Conservation (phyloP, 2,329 filamentous ascomycete species). For the Mollisiaceae sp. region DNA sequence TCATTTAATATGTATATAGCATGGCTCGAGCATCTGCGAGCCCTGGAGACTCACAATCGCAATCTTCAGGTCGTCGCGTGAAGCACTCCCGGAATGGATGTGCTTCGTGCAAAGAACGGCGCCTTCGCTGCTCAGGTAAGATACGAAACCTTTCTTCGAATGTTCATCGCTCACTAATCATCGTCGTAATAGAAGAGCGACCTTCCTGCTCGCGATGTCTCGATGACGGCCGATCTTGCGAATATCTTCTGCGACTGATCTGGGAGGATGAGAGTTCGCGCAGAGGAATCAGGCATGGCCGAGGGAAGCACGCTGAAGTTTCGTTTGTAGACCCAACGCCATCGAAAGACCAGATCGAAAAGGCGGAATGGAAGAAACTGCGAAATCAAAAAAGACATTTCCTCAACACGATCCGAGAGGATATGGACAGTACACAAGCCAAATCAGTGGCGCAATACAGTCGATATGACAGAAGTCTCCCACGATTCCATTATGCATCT, state of each 20-base stretch:
- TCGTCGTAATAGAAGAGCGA: constrained; percentile 16
- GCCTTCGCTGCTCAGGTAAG: constrained; percentile 22
- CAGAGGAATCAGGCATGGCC: constrained; percentile 21
- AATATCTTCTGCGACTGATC: constrained; percentile 21
- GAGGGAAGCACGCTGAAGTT: constrained; percentile 15
- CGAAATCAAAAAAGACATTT: constrained; percentile 13
- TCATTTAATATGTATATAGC: background rate
- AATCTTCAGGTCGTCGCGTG: constrained; percentile 19
- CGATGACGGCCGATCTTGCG: constrained; percentile 19
- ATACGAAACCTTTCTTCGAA: background rate
- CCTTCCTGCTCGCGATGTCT: constrained; percentile 20
- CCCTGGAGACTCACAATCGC: background rate
- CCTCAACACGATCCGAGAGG: constrained; percentile 18
- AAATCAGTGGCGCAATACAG: background rate
- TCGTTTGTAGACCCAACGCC: constrained; percentile 20
- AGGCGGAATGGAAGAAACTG: background rate
- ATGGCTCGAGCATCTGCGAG: constrained; percentile 8
- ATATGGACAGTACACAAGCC: constrained; percentile 13
- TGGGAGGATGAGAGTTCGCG: constrained; percentile 22
- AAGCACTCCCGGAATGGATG: constrained; percentile 24
- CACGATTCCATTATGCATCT: constrained; percentile 1
- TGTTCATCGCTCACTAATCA: background rate
- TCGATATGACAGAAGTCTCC: background rate
- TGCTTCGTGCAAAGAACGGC: constrained; percentile 18
- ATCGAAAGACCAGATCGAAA: background rate